These are phyloP conservation scores for Cutaneotrichosporon daszewskae DNA, from an alignment of 1,284 basidiomycete genomes.

Conservation along the genomic window DNA sequence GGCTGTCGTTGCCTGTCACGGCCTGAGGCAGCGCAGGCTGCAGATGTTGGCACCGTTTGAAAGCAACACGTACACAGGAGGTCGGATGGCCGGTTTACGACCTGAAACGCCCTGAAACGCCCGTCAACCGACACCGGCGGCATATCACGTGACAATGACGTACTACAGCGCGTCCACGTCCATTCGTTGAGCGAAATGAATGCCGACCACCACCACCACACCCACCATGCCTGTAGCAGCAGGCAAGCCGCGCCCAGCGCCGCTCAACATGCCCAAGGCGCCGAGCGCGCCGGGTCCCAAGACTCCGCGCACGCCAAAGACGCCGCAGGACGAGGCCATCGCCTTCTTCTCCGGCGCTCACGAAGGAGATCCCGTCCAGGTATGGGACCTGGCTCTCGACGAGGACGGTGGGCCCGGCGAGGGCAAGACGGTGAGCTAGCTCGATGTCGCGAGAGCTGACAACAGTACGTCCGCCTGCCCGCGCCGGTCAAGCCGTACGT, in stretches of 20 bases:
- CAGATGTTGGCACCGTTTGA: too few relatives aligned
- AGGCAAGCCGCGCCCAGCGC: conserved; percentile 8
- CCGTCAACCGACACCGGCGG: too few relatives aligned
- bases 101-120: too few relatives aligned
- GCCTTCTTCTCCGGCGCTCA: conserved; percentile 67
- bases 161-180: neutral
- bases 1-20: too few relatives aligned
- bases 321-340: conserved; percentile 83
- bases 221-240: conserved; percentile 2
- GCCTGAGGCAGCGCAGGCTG: too few relatives aligned
- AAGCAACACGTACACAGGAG: too few relatives aligned
- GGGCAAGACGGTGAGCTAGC: conserved; percentile 64
- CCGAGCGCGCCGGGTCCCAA: conserved; percentile 2
- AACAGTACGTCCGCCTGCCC: conserved; percentile 86
- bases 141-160: neutral
- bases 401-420: conserved; percentile 82
- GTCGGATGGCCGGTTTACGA: too few relatives aligned
- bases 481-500: conserved; percentile 84
- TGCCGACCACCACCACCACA: neutral
- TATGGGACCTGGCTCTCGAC: conserved; percentile 78
- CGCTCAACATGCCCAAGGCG: conserved; percentile 5
- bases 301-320: conserved; percentile 57
- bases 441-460: neutral
- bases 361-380: conserved; percentile 60
- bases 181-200: neutral